Evolutionary conservation across 768 basidiomycete species (phyloP), one percentile per base, ranked within the genome.

Genomic region (Boletus sp.): DNA sequence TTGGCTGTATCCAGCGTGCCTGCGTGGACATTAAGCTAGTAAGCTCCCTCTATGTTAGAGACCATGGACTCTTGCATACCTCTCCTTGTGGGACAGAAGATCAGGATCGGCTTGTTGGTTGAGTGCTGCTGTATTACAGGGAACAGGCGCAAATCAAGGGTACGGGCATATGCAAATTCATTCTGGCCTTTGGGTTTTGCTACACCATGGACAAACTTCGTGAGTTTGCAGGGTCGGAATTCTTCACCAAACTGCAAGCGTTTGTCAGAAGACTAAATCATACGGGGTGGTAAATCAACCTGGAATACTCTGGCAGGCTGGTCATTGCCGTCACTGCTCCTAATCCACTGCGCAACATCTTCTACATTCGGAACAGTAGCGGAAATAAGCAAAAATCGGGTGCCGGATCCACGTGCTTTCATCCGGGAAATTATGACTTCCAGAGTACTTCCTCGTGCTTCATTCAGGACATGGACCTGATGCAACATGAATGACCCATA

Each of bases 381-480:
- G 0, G 94, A 96, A 39, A 98, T 84, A 17, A 97, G 81, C 32
- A 97, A 73, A 69, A 98, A 95, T 7, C 97, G 86, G 28, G 92
- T 84, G 2, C 73, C 69, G 4, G 79, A 77, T 9, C 86, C 88
- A 10, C 86, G 81, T 4, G 83, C 74, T 72, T 90, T 95, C 92
- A 98, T 96, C 28, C 97, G 85, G 4, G 92, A 90, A 45, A 95
- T 79, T n/a, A 98, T 83, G 17, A 96, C 96, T 75, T 99, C 97
- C 3, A 99, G 78, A 1, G 90, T 93, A 53, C 94, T 90, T 18
- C 97, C 97, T 35, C 97, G 84, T 24, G 79, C 78, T 73, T 98
- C 97, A 50, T 92, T 90, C 18, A 99, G 79, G 54, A 96, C 86
- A 67, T 99, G 96, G 2, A 98, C 91, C 90, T 98, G 58, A 12